Base-by-base conservation (phyloP, 768 basidiomycete species). In the Suillus bovinus region DNA sequence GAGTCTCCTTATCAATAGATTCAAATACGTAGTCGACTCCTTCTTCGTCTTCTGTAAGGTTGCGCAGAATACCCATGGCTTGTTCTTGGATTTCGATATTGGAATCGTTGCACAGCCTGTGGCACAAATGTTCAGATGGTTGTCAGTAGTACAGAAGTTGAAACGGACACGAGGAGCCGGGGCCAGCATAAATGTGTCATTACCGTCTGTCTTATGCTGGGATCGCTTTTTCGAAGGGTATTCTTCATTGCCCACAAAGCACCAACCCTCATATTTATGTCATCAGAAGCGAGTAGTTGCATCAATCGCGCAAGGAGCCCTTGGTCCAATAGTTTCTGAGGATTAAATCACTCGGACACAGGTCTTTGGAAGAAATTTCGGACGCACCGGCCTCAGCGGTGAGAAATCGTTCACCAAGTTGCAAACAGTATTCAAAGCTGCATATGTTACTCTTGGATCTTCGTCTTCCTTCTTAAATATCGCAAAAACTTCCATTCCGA, bases 231-330 rank as follows among this genome's bases (percentile, higher is more conserved):
- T 71, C 83, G 83, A 2, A 93, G 71, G n/a, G 93, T 70, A 68
- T 96, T 97, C 72, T 93, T 94, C 39, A 95, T 74, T 0, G 89
- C 90, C 94, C 94, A 96, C n/a, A 96, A 70, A 0, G 89, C 85
- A 64, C 86, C 93, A 33, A 89, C 71, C 8, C 85, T 78, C 8
- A 94, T 77, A 0, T 81, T 79, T 10, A 81, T 78, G 63, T 92
- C 86, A 0, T 78, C 78, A 9, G 78, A 78, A 31, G 77, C 72
- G 4, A 89, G 72, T 2, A 94, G 76, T 55, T 83, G 78, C 33
- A 88, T 83, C 10, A 96, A 77, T 1, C 90, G 77, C 1, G 82
- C 77, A 60, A 95, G 79, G 0, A 91, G 77, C 0, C 89, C 90
- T 62, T 89, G 80, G 36, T 86, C 84, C 16, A 95, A 75, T 82